Evolutionary conservation across 2,329 filamentous ascomycete genomes (phyloP), one percentile per base, ranked within the genome.

Genomic region (Trichoderma oligosporum): DNA sequence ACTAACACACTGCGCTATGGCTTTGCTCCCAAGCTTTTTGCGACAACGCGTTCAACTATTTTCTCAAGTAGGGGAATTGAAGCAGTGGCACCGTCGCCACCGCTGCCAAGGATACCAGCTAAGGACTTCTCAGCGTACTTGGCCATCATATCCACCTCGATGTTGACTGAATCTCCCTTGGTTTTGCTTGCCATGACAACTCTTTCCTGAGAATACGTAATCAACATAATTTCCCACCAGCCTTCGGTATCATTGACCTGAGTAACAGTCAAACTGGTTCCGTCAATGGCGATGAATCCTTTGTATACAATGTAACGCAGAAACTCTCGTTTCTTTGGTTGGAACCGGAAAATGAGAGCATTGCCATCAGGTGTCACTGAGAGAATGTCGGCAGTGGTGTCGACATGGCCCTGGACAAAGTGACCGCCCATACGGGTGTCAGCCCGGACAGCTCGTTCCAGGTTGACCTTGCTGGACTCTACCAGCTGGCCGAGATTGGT

Each of bases 171-270:
- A 5, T 96, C 90, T 2, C 92, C 91, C 27, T 81, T 75, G 73
- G 82, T 78, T 82, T 97, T 97, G 52, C 77, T 78, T 2, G 89
- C 89, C 61, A 91, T 85, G 14, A 96, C 87, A 14, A 99, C 86
- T 72, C 89, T 89, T 73, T 93, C 90, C 76, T 97, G 94, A 9
- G 94, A 97, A 73, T 99, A 99, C 7, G 89, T 83, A 71, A 99
- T 97, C 61, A 99, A 79, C 94, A 99, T 99, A 48, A 99, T 88
- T 81, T 97, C 94, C 83, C 87, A 97, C 71, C 91, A 95, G 39
- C 87, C 86, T 63, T 84, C 82, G 4, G 69, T 80, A 71, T 97
- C 93, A 66, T 93, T 76, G 27, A 97, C 93, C 63, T 83, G 81
- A 2, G 93, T 97, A 2, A 99, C 82, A 0, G 94, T 99, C 78